Evolutionary conservation across 192 early-diverging fungal genomes (phyloP), one percentile per base, ranked within the genome.

Genomic region (Rhizoclosmatium sp.): DNA sequence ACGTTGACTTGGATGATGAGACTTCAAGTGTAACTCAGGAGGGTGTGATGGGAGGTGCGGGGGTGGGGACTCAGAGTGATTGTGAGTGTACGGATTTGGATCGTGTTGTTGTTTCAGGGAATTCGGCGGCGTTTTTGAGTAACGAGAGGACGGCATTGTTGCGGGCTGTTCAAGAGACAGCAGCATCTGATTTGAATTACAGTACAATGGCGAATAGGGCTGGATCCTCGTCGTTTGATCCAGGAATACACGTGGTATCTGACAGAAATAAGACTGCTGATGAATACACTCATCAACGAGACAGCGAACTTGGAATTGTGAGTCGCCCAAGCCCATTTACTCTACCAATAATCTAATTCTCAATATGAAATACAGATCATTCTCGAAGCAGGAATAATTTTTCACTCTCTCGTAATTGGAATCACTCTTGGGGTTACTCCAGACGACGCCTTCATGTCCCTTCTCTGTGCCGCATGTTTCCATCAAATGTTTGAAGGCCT

Each of bases 401-500:
- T 69, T 47, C 88, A 89, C 75, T 89, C 88, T 2, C 16, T 89
- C 59, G 83, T 75, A 47, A 75, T 75, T 46, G 73, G 73, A 9
- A 40, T 75, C 39, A 75, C 73, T 12, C 73, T 75, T 85, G 88
- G 86, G 1, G 76, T 81, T 19, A 73, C 68, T 3, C 21, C 64
- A 10, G 67, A 71, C 58, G 56, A 23, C 45, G 76, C 78, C 19
- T 87, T 84, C 67, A 75, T 54, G n/a, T 41, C 83, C 12, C 83
- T 89, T 44, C 62, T 89, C 44, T 72, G 82, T 65, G 88, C 88
- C n/a, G 40, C 88, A 12, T 12, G 40, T 3, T 87, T 89, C 78
- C 88, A 89, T 59, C 88, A 89, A 66, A 61, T 78, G 51, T 78
- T 81, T 65, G 80, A 81, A 81, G 80, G 81, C 54, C 81, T 84